These are phyloP conservation scores for Botrytis tulipae DNA, from an alignment of 2,329 filamentous ascomycete species.

Conservation along the genomic window DNA sequence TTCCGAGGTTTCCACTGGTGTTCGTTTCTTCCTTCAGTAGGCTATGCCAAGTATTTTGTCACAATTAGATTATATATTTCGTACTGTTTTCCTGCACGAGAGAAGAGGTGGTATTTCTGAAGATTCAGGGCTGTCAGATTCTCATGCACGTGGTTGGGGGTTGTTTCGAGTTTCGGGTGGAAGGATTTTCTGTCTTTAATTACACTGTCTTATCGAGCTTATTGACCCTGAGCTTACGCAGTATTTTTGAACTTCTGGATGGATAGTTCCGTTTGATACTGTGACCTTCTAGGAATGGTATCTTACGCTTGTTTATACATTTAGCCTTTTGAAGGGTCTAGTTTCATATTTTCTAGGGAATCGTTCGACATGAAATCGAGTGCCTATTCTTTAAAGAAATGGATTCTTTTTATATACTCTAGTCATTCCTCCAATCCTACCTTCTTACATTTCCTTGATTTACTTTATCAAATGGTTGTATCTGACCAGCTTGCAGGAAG, in stretches of 20 bases:
- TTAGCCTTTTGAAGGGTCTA: background rate
- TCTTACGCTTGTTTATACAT: background rate
- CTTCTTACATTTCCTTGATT: background rate
- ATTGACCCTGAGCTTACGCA: background rate
- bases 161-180: background rate
- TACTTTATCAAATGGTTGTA: background rate
- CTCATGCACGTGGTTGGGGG: background rate
- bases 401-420: background rate
- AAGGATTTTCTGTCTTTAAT: background rate
- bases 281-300: background rate
- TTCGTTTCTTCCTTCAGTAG: slow-evolving; percentile 2
- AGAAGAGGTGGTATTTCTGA: background rate
- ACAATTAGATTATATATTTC: background rate
- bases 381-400: background rate
- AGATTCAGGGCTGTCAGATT: background rate
- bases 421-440: background rate
- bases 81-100: background rate
- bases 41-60: background rate
- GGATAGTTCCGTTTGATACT: background rate
- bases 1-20: background rate
- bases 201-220: background rate
- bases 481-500: background rate
- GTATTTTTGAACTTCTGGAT: background rate
- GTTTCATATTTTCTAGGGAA: background rate
- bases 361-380: background rate